Percentiles rank a stretch among this genome's conserved stretches.
phyloP scores from a whole-genome alignment of 1,139 yeast genomes.

The Zygosaccharomyces sapae region DNA sequence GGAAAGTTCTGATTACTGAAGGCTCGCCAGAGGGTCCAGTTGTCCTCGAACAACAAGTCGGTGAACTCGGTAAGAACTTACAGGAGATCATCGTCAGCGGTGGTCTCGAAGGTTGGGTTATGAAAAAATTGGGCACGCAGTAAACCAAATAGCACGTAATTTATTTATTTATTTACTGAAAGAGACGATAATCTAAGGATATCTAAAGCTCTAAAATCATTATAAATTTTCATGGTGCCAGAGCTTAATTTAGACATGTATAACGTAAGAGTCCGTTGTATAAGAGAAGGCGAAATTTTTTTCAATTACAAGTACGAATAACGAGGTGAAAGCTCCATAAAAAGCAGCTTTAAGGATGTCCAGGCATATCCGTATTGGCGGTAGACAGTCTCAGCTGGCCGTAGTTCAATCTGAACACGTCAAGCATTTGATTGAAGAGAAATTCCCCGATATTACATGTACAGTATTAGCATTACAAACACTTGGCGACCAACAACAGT shows the following conservation, averaged over 20 bases:
- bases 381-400: constrained; percentile 83
- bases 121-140: constrained; percentile 6
- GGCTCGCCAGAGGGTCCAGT: constrained; percentile 49
- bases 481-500: constrained; percentile 82
- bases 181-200: background rate
- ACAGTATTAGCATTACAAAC: constrained; percentile 78
- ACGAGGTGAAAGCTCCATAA: background rate
- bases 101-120: constrained; percentile 97
- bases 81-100: constrained; percentile 97
- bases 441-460: constrained; percentile 61
- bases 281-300: no score
- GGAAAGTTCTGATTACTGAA: constrained; percentile 74
- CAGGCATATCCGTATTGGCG: constrained; percentile 54
- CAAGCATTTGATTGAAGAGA: constrained; percentile 52
- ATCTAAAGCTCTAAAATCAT: background rate
- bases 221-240: background rate
- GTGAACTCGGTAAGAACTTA: constrained; percentile 89
- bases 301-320: background rate
- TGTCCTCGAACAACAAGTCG: constrained; percentile 79
- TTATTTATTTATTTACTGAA: constrained; percentile 18
- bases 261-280: no score
- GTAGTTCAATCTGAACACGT: constrained; percentile 80
- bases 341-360: constrained; percentile 5
- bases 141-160: background rate
- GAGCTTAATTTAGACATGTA: no score